Conservation (phyloP, 345 rosid genomes). For the Rhizophora mangle region DNA sequence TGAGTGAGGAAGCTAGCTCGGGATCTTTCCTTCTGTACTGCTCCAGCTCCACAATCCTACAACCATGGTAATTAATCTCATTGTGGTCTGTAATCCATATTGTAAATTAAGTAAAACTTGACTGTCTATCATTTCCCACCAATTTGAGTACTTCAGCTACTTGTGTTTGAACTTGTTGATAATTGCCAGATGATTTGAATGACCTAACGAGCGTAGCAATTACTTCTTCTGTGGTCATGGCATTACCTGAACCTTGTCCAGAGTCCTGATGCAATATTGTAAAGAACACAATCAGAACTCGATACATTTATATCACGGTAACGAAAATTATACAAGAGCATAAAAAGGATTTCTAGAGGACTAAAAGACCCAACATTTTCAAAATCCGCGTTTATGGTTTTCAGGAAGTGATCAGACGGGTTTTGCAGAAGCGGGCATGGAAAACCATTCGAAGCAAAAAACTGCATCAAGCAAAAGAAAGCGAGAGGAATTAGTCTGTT, state of each 20-base stretch:
- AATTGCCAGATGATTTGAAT: conserved; percentile 34
- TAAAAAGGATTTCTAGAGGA: not conserved
- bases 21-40: conserved; percentile 23
- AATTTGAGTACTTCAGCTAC: conserved; percentile 29
- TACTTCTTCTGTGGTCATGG: conserved; percentile 37
- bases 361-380: conserved; percentile 24
- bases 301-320: not conserved
- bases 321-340: not conserved
- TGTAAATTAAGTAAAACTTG: not conserved
- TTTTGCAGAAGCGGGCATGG: conserved; percentile 41
- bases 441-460: conserved; percentile 50
- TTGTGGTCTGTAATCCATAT: too few relatives aligned
- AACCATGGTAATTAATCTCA: too few relatives aligned
- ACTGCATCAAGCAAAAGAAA: conserved; percentile 21
- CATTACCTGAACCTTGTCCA: conserved; percentile 34
- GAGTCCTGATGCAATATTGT: conserved; percentile 29
- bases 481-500: not conserved
- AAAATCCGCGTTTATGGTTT: conserved; percentile 47
- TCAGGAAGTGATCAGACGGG: conserved; percentile 49
- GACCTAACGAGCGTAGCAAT: conserved; percentile 33
- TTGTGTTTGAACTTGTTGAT: conserved; percentile 25
- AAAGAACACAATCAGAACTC: not conserved
- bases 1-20: conserved; percentile 40
- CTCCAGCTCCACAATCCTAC: conserved; percentile 16
- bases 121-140: conserved; percentile 14